Evolutionary conservation across 2,329 filamentous ascomycete genomes (phyloP), one percentile per base, ranked within the genome.

Genomic region (Aciculosporium take): DNA sequence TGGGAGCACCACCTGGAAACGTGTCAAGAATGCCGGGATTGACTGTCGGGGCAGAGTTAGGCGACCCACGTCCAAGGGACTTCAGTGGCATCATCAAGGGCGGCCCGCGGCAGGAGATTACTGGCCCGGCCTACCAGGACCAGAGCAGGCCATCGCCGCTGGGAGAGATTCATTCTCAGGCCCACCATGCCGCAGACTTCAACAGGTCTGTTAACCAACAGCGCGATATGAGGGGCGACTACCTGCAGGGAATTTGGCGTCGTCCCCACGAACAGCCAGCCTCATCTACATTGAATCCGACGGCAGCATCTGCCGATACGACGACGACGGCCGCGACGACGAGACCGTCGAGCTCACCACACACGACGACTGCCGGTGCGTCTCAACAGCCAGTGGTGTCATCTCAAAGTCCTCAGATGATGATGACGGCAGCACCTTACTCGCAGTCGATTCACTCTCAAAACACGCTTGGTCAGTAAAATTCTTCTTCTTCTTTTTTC

Each of bases 101-200:
- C 46, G 82, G 86, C 40, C 84, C 87, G 18, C 78, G 89, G 49
- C 91, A 95, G 62, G 91, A 96, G 56, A 78, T 95, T 47, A 78
- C 83, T 12, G 91, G 88, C 20, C 79, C 83, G 29, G 71, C 87
- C 8, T 98, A 95, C 62, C 81, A 89, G 59, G 91, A 96, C 57
- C 74, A 86, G 51, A 84, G 81, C 7, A 79, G 88, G 56, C 71
- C 85, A 9, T 84, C 81, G 48, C 76, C 80, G 24, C 71, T 84
- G 23, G 69, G 75, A 36, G 89, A 96, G 53, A 77, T 96, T 41
- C 71, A 91, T 49, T 81, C 83, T 35, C 87, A 95, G 59, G 85
- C 87, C 23, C 78, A 85, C 39, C 85, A 94, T 48, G 82, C 89
- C 15, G 85, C 86, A 44, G 89, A 96, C 51, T 94, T 82, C 65